These are phyloP conservation scores for Cercospora sp. DNA, from an alignment of 2,329 filamentous ascomycete genomes.

Conservation along the genomic window DNA sequence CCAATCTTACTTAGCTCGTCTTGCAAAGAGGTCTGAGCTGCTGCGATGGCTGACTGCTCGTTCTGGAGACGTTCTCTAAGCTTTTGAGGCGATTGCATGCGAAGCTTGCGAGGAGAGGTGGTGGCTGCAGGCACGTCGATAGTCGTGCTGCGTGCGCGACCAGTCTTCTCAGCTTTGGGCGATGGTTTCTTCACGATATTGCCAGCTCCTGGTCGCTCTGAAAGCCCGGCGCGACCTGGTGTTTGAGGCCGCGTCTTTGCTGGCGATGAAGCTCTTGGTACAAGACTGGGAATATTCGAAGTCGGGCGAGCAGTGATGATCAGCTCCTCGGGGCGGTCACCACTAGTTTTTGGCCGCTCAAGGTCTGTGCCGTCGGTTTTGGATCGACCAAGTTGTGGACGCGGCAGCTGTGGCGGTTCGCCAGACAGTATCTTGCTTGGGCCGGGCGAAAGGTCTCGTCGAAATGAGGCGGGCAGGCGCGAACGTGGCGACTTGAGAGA, in stretches of 20 bases:
- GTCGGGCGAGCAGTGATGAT: slow-evolving; percentile 33
- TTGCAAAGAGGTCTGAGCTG: slow-evolving; percentile 68
- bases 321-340: slow-evolving; percentile 32
- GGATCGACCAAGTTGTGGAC: slow-evolving; percentile 37
- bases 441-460: slow-evolving; percentile 48
- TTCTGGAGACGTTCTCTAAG: slow-evolving; percentile 79
- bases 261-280: slow-evolving; percentile 39
- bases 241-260: slow-evolving; percentile 44
- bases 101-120: slow-evolving; percentile 54
- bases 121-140: slow-evolving; percentile 15
- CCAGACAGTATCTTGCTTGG: slow-evolving; percentile 27
- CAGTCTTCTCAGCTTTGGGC: slow-evolving; percentile 46
- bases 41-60: slow-evolving; percentile 73
- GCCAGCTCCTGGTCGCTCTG: slow-evolving; percentile 52
- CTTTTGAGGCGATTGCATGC: slow-evolving; percentile 65
- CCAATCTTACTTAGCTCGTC: slow-evolving; percentile 78
- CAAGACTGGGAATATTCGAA: slow-evolving; percentile 54
- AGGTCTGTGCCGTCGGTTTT: slow-evolving; percentile 30
- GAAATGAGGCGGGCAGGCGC: slow-evolving; percentile 41
- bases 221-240: slow-evolving; percentile 52
- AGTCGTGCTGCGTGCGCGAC: slow-evolving; percentile 22
- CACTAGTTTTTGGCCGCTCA: slow-evolving; percentile 35
- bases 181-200: slow-evolving; percentile 61
- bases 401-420: slow-evolving; percentile 12
- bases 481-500: slow-evolving; percentile 37